Evolutionary conservation across 2,329 filamentous ascomycete species (phyloP), one percentile per base, ranked within the genome.

Genomic region (Endoconidiophora polonica): DNA sequence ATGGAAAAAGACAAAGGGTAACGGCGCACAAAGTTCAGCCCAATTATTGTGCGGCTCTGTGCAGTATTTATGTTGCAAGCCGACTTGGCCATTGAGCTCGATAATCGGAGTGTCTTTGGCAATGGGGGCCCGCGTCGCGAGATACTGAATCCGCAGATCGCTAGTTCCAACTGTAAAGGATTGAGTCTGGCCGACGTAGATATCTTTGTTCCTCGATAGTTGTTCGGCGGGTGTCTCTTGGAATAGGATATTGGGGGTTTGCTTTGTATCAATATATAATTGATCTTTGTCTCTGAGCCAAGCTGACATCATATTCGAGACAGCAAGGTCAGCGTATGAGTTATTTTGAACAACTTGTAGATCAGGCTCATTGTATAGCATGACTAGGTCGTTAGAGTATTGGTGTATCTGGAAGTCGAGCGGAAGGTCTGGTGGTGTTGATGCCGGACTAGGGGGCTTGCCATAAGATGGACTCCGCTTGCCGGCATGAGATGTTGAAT

Each of bases 1-100:
- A 59, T 93, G 88, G 64, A 96, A 90, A 61, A 88, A 86, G 22
- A 90, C 83, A 58, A 87, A 87, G 1, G 84, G 84, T 2, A 79
- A 65, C 3, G 77, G 76, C 2, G 74, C 76, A 12, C 70, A 73
- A 9, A 84, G 64, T 48, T 83, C 79, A 33, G 73, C 66, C 80
- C 81, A 87, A 6, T 78, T 69, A 57, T 83, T 86, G 26, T 71
- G 70, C 1, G 73, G 67, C 49, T 83, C 73, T 9, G 73, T 68
- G 56, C 79, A 85, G 57, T 87, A 87, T 52, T 82, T 74, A 45
- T 79, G 78, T 57, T 87, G 78, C 55, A 83, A 77, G 2, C 82
- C 82, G 44, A 88, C 77, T 56, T 81, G 74, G 22, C 83, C 83
- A 57, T 86, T 88, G 43, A 96, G 72, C 63, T 96, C 77, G 54